These are phyloP conservation scores for Rhizopogon salebrosus DNA, from an alignment of 768 basidiomycete species.

Conservation along the genomic window DNA sequence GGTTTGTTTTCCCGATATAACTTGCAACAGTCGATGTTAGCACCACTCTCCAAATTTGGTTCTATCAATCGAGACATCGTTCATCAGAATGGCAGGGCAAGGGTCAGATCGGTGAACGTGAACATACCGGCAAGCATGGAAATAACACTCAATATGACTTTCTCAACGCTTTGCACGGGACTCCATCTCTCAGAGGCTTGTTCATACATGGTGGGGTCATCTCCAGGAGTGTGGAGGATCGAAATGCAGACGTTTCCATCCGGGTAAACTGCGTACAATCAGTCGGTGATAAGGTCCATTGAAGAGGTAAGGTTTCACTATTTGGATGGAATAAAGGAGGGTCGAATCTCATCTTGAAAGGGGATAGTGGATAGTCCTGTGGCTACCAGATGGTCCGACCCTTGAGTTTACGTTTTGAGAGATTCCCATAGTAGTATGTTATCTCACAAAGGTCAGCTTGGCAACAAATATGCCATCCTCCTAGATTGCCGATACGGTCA, in stretches of 20 bases:
- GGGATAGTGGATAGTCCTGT: slow-evolving; percentile 91
- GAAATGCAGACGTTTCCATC: slow-evolving; percentile 98
- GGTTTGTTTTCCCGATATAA: slow-evolving; percentile 84
- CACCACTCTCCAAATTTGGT: slow-evolving; percentile 95
- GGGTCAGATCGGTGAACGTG: slow-evolving; percentile 16
- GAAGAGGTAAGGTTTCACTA: slow-evolving; percentile 50
- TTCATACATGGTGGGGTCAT: slow-evolving; percentile 91
- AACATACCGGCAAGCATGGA: slow-evolving; percentile 90
- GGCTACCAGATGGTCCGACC: slow-evolving; percentile 43
- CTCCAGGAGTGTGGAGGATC: slow-evolving; percentile 91
- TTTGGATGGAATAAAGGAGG: slow-evolving; percentile 98
- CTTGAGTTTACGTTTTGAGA: slow-evolving; percentile 7
- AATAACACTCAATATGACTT: slow-evolving; percentile 92
- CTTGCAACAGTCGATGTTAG: slow-evolving; percentile 97
- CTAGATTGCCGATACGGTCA: slow-evolving; percentile 30
- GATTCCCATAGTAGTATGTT: neutral
- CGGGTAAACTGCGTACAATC: slow-evolving; percentile 69
- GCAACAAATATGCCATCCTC: slow-evolving; percentile 96
- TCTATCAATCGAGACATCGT: slow-evolving; percentile 39
- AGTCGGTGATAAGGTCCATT: slow-evolving; percentile 3
- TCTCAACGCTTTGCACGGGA: slow-evolving; percentile 98
- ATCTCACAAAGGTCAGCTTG: slow-evolving; percentile 84
- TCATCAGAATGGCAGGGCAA: neutral
- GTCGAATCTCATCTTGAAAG: slow-evolving; percentile 99
- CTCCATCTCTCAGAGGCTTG: slow-evolving; percentile 96